Base-by-base conservation (phyloP, 2,329 filamentous ascomycete genomes). In the Metarhizium guizhouense region DNA sequence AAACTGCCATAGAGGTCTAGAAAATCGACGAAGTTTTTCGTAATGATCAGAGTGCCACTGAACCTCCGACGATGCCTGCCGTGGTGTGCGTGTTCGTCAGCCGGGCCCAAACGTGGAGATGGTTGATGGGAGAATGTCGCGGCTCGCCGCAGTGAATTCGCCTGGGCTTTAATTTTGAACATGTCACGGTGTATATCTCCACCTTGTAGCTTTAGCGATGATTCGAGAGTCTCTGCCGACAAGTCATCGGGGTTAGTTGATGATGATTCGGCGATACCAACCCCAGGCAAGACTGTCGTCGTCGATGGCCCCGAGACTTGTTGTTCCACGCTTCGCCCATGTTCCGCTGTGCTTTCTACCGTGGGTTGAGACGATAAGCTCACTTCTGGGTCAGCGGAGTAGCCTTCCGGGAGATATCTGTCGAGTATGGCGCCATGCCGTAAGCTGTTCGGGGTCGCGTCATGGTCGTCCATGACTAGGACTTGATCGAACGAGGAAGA, bases 171-270 rank as follows among this genome's bases (percentile, higher is more conserved):
- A 62, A 90, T 84, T 65, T 83, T 87, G 77, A 88, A 92, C 38
- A 92, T 79, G 63, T 89, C 86, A 38, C 88, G 84, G 66, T 91
- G 87, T 25, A 92, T 86, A 63, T 92, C 88, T 45, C 88, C 88
- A 53, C 88, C 88, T 64, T 87, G 87, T 3, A 91, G 76, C 57
- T 76, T 82, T 54, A 91, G 73, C 0, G 88, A 91, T 2, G 86
- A 90, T 55, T 73, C 69, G 38, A 70, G 58, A n/a, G 60, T 58
- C 57, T 86, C 81, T 48, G 63, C 58, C 2, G 63, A 63, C 14
- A 16, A 29, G 10, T 56, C 58, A n/a, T 59, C 56, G 61, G 59
- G 59, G 48, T 56, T 45, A 30, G 54, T 59, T 40, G 60, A 51
- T 14, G 60, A 51, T 14, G 58, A 57, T 18, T 64, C 59, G 29